Percentiles rank a stretch among this genome's conserved stretches.
Conservation (phyloP, 345 rosid species). For the Kernera saxatilis region DNA sequence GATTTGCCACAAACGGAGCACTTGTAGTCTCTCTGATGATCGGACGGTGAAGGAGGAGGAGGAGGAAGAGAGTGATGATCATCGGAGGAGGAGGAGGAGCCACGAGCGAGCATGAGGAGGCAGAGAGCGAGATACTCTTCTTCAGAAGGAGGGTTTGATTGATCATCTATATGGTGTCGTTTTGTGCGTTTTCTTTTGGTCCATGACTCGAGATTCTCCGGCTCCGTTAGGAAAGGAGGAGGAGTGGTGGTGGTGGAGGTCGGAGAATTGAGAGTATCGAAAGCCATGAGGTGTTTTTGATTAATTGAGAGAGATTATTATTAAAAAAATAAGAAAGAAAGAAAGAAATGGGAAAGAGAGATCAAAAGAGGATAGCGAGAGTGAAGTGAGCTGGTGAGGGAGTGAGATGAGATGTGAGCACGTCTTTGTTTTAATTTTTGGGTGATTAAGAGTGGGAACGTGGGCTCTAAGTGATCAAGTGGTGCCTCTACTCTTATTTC, state of each 20-base stretch:
- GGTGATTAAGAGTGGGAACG: conserved; percentile 36
- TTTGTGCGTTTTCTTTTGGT: conserved; percentile 49
- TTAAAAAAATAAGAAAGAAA: background rate
- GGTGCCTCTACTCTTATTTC: conserved; percentile 24
- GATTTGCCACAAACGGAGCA: conserved; percentile 45
- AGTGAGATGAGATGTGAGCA: conserved; percentile 37
- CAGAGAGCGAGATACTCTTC: conserved; percentile 53
- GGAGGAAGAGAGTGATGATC: conserved; percentile 16
- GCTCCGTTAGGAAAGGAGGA: conserved; percentile 19
- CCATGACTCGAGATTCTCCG: conserved; percentile 33
- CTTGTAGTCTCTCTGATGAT: conserved; percentile 35
- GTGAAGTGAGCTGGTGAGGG: conserved; percentile 37
- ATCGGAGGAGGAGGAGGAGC: conserved; percentile 22
- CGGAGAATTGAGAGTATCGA: conserved; percentile 47
- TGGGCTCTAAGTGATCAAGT: conserved; percentile 39
- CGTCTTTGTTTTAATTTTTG: conserved; percentile 29
- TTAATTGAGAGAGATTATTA: conserved; percentile 3
- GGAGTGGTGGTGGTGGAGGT: conserved; percentile 37
- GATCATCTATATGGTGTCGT: conserved; percentile 31
- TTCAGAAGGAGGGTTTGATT: conserved; percentile 32
- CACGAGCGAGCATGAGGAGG: conserved; percentile 49
- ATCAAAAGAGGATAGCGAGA: conserved; percentile 11
- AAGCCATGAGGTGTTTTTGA: conserved; percentile 37
- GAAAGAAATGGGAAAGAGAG: background rate
- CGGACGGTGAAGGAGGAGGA: conserved; percentile 20